Evolutionary conservation across 495 filamentous ascomycete species (phyloP).

Genomic region (Lophiotrema nucula): DNA sequence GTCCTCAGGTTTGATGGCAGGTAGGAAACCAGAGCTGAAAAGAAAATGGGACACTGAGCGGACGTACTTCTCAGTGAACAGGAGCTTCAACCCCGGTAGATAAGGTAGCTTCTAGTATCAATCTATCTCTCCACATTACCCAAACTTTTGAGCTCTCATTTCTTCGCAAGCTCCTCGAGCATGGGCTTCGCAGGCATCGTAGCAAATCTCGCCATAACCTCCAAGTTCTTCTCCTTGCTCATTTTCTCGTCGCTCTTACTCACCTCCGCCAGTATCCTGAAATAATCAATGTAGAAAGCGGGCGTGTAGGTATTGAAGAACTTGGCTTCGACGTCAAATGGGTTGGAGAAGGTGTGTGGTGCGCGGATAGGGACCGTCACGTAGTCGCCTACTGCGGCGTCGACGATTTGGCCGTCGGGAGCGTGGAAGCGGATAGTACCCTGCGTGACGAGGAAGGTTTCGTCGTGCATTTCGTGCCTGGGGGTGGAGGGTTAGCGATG

Average conservation of each 20-base stretch:
- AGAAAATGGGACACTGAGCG: too few relatives aligned
- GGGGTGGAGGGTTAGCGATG: too few relatives aligned
- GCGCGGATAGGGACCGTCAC: conserved; percentile 53
- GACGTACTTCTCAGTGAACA: too few relatives aligned
- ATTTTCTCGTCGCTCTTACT: conserved; percentile 38
- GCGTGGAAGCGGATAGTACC: conserved; percentile 48
- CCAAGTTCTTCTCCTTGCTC: conserved; percentile 43
- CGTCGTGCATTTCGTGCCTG: conserved; percentile 57
- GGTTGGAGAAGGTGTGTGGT: conserved; percentile 56
- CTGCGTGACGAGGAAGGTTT: conserved; percentile 54
- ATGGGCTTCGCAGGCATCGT: conserved; percentile 42
- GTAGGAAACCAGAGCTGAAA: too few relatives aligned
- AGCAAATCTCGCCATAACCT: conserved; percentile 48
- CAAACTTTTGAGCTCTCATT: conserved; percentile 1
- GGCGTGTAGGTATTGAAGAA: conserved; percentile 59
- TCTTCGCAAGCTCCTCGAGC: conserved; percentile 27
- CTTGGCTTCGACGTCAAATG: conserved; percentile 52
- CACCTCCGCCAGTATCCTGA: conserved; percentile 47
- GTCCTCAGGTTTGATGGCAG: too few relatives aligned
- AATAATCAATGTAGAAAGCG: conserved; percentile 52
- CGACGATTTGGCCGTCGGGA: conserved; percentile 44
- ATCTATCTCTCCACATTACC: too few relatives aligned
- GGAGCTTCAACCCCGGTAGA: too few relatives aligned
- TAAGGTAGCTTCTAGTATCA: too few relatives aligned
- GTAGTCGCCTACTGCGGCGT: conserved; percentile 51